phyloP scores from a whole-genome alignment of 768 basidiomycete species.

The Dioszegia hungarica region DNA sequence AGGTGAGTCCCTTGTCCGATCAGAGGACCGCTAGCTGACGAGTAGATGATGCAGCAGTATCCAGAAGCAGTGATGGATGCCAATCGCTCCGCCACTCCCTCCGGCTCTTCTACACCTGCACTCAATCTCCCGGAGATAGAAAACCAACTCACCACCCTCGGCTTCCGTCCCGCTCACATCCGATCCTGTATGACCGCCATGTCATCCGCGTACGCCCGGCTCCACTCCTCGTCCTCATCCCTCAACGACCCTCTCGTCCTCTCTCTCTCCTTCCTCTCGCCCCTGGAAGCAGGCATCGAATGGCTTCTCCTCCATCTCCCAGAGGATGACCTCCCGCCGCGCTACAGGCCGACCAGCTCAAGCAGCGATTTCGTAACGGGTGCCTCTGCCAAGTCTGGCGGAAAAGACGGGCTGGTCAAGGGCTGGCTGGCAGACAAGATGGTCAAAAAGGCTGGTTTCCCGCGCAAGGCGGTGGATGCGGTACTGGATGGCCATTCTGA shows the following conservation, averaged over 20 bases:
- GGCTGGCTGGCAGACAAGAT: constrained; percentile 78
- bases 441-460: constrained; percentile 79
- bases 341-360: constrained; percentile 43
- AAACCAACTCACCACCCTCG: constrained; percentile 60
- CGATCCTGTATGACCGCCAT: constrained; percentile 56
- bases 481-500: constrained; percentile 52
- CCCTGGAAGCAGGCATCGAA: constrained; percentile 74
- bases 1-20: constrained; percentile 53
- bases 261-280: constrained; percentile 55
- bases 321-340: constrained; percentile 74
- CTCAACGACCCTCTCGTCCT: constrained; percentile 57
- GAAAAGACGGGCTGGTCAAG: constrained; percentile 54
- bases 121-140: constrained; percentile 54
- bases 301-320: constrained; percentile 77
- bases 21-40: not conserved
- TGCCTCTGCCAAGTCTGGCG: constrained; percentile 28
- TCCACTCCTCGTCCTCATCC: constrained; percentile 55
- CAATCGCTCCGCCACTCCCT: constrained; percentile 19
- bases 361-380: constrained; percentile 47
- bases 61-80: constrained; percentile 48
- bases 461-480: constrained; percentile 63
- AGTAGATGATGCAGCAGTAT: constrained; percentile 48
- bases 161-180: constrained; percentile 58
- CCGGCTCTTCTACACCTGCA: constrained; percentile 26
- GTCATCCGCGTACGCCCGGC: constrained; percentile 31